phyloP scores from a whole-genome alignment of 2,329 filamentous ascomycete genomes.

The Xylariaceae sp. region DNA sequence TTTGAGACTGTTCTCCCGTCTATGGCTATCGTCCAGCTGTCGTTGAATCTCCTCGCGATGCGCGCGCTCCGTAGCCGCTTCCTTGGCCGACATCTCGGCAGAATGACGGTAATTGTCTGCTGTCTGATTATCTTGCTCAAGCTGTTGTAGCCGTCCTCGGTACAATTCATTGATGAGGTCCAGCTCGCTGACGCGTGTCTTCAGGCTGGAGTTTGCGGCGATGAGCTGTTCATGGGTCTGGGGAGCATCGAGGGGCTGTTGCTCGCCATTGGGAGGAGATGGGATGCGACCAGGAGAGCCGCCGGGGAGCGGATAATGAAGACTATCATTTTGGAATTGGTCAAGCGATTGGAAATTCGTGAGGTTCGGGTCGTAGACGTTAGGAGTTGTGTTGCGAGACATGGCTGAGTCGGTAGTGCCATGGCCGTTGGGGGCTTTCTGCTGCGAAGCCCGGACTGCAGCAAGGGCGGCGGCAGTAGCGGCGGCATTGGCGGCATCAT shows the following conservation, averaged over 20 bases:
- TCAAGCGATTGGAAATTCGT: constrained; percentile 76
- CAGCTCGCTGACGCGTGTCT: constrained; percentile 89
- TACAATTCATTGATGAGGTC: constrained; percentile 90
- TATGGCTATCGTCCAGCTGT: constrained; percentile 70
- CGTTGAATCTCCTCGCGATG: constrained; percentile 47
- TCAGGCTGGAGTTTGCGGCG: constrained; percentile 77
- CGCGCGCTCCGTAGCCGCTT: constrained; percentile 51
- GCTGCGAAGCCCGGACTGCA: constrained; percentile 50
- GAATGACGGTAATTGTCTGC: constrained; percentile 47
- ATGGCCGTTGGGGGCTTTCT: constrained; percentile 68
- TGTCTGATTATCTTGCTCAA: constrained; percentile 69
- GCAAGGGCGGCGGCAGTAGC: constrained; percentile 51
- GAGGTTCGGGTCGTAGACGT: constrained; percentile 67
- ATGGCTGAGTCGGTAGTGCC: constrained; percentile 67
- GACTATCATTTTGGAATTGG: constrained; percentile 54
- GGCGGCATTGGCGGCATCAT: constrained; percentile 49
- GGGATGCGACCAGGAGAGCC: constrained; percentile 47
- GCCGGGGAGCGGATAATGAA: constrained; percentile 47
- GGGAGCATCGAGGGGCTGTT: constrained; percentile 61
- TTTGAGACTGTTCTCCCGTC: constrained; percentile 76
- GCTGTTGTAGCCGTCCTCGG: constrained; percentile 67
- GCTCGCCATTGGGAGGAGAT: constrained; percentile 49
- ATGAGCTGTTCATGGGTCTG: constrained; percentile 76
- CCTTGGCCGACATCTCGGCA: constrained; percentile 49
- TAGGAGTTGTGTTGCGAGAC: constrained; percentile 72